phyloP scores from a whole-genome alignment of 208 protist species.

The Acanthamoeba triangularis region DNA sequence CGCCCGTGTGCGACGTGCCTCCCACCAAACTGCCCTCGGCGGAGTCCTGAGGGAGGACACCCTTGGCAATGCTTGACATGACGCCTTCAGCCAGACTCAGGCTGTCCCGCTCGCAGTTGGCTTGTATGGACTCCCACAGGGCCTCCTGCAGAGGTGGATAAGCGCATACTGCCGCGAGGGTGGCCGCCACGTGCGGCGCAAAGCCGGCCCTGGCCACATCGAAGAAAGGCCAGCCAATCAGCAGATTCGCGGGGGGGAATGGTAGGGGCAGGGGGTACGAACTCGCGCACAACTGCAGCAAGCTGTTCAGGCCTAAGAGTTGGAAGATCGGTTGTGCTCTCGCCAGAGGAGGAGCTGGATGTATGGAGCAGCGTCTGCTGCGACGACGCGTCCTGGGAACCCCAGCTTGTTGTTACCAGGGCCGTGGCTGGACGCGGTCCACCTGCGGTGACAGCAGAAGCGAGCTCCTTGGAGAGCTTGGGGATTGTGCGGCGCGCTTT shows the following conservation, averaged over 20 bases:
- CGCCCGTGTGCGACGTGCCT: background rate
- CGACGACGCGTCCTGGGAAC: background rate
- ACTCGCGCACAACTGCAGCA: too few relatives aligned
- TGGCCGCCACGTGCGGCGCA: background rate
- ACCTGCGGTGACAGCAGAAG: background rate
- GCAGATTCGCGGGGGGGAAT: too few relatives aligned
- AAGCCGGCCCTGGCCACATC: background rate
- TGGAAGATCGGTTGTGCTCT: too few relatives aligned
- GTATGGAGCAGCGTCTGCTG: background rate
- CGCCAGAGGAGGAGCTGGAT: background rate
- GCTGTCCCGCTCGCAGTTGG: background rate
- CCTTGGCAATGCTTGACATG: background rate
- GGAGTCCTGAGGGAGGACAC: background rate
- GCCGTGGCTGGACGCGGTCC: background rate
- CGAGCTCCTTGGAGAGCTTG: conserved; percentile 9
- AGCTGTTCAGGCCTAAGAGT: too few relatives aligned
- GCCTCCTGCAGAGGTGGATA: background rate
- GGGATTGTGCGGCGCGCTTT: conserved; percentile 8
- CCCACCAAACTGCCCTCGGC: background rate
- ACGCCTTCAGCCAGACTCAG: background rate
- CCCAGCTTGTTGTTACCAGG: background rate
- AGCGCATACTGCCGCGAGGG: background rate
- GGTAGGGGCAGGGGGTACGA: too few relatives aligned
- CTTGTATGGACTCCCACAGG: background rate
- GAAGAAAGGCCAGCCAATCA: background rate